These are phyloP conservation scores for Epichloe gansuensis DNA, from an alignment of 2,329 filamentous ascomycete genomes.

Conservation along the genomic window DNA sequence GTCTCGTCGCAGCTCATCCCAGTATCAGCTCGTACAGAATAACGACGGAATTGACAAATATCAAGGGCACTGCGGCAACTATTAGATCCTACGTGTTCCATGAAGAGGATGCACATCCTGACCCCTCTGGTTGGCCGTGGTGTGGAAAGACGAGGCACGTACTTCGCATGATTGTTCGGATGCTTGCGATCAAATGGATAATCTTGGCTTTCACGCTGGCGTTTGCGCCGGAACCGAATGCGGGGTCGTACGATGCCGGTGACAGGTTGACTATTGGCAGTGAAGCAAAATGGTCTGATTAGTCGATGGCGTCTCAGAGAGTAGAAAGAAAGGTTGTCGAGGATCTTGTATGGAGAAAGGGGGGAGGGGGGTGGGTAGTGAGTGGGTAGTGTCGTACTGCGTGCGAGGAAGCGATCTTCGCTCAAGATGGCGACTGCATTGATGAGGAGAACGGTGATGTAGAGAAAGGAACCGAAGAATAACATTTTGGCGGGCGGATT, in stretches of 20 bases:
- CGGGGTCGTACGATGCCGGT: slow-evolving; percentile 53
- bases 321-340: too few relatives aligned
- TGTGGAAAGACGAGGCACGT: slow-evolving; percentile 8
- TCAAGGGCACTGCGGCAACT: slow-evolving; percentile 57
- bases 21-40: slow-evolving; percentile 72
- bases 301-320: not conserved
- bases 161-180: slow-evolving; percentile 90
- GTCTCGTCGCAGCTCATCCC: slow-evolving; percentile 34
- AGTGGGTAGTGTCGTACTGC: slow-evolving; percentile 27
- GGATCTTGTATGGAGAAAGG: not conserved
- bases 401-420: slow-evolving; percentile 82
- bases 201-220: slow-evolving; percentile 75
- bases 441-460: slow-evolving; percentile 71
- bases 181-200: slow-evolving; percentile 79
- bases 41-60: slow-evolving; percentile 69
- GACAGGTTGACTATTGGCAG: slow-evolving; percentile 57
- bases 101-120: too few relatives aligned
- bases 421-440: slow-evolving; percentile 91
- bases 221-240: slow-evolving; percentile 62
- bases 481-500: slow-evolving; percentile 40
- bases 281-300: slow-evolving; percentile 5
- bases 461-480: slow-evolving; percentile 59
- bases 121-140: not conserved
- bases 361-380: not conserved
- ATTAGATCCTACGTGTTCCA: too few relatives aligned